Evolutionary conservation across 768 basidiomycete species (phyloP).

Genomic region (Leccinellum luteum): DNA sequence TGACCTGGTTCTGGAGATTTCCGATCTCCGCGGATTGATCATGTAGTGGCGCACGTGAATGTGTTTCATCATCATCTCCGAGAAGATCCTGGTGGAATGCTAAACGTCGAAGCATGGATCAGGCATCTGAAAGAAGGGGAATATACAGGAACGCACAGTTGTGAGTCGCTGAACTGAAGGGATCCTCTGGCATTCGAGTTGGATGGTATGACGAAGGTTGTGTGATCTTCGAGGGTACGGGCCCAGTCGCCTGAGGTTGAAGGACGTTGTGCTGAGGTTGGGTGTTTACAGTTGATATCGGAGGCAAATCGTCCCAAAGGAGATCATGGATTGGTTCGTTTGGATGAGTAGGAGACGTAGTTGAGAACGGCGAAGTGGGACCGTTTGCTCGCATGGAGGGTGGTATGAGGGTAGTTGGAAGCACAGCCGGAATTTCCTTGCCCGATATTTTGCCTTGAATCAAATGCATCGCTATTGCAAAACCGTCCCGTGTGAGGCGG

Average conservation of each 20-base stretch:
- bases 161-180: slow-evolving; percentile 43
- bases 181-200: slow-evolving; percentile 38
- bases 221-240: slow-evolving; percentile 25
- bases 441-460: slow-evolving; percentile 86
- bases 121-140: neutral
- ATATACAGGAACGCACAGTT: slow-evolving; percentile 17
- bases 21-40: slow-evolving; percentile 85
- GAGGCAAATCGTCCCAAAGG: slow-evolving; percentile 55
- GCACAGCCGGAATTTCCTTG: slow-evolving; percentile 63
- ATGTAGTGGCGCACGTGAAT: slow-evolving; percentile 51
- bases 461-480: slow-evolving; percentile 93
- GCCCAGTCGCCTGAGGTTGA: slow-evolving; percentile 40
- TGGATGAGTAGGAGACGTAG: slow-evolving; percentile 36
- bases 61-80: slow-evolving; percentile 61
- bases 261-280: slow-evolving; percentile 25
- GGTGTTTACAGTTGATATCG: slow-evolving; percentile 37
- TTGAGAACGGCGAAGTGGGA: slow-evolving; percentile 37
- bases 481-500: slow-evolving; percentile 82
- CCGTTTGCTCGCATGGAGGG: slow-evolving; percentile 64
- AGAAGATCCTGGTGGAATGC: slow-evolving; percentile 53
- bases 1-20: slow-evolving; percentile 81
- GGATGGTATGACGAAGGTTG: slow-evolving; percentile 27
- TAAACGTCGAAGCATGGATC: slow-evolving; percentile 9
- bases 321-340: slow-evolving; percentile 43
- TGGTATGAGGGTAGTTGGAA: slow-evolving; percentile 77